phyloP scores from a whole-genome alignment of 768 basidiomycete genomes.

The Fomitopsis serialis region DNA sequence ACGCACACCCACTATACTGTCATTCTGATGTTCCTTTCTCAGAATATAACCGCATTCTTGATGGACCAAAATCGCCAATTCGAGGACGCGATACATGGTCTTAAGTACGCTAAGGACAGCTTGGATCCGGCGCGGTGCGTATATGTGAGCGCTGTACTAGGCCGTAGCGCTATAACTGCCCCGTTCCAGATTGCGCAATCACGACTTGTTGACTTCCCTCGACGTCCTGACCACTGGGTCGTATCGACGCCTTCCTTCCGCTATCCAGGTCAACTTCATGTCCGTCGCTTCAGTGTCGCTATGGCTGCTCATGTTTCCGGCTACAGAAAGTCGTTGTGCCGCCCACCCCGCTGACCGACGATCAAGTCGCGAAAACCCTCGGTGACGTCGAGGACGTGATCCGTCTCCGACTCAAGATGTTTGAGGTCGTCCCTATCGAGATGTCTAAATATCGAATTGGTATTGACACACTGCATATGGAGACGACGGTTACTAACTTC shows the following conservation, averaged over 20 bases:
- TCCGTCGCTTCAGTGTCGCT: background rate
- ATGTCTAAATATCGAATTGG: constrained; percentile 70
- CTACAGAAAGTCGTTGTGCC: constrained; percentile 66
- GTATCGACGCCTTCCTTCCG: constrained; percentile 76
- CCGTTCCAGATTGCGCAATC: constrained; percentile 72
- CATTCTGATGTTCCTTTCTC: background rate
- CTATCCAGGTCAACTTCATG: constrained; percentile 57
- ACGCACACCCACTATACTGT: too few species aligned
- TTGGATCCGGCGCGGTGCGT: constrained; percentile 75
- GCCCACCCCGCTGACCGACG: constrained; percentile 59
- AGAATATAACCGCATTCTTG: constrained; percentile 88
- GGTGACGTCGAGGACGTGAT: constrained; percentile 72
- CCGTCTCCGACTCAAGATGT: constrained; percentile 71
- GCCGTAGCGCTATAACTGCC: background rate
- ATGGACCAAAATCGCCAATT: constrained; percentile 84
- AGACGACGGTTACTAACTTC: constrained; percentile 1
- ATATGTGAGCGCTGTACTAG: too few species aligned
- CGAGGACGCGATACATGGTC: constrained; percentile 54
- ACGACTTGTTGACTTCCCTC: constrained; percentile 87
- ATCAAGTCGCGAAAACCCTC: constrained; percentile 60
- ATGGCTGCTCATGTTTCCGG: background rate
- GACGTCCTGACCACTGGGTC: constrained; percentile 85
- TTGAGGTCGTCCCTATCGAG: constrained; percentile 77
- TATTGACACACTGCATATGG: constrained; percentile 20
- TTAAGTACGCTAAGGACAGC: constrained; percentile 62